These are phyloP conservation scores for Cladosporium sp. DNA, from an alignment of 2,329 filamentous ascomycete species.

Conservation along the genomic window DNA sequence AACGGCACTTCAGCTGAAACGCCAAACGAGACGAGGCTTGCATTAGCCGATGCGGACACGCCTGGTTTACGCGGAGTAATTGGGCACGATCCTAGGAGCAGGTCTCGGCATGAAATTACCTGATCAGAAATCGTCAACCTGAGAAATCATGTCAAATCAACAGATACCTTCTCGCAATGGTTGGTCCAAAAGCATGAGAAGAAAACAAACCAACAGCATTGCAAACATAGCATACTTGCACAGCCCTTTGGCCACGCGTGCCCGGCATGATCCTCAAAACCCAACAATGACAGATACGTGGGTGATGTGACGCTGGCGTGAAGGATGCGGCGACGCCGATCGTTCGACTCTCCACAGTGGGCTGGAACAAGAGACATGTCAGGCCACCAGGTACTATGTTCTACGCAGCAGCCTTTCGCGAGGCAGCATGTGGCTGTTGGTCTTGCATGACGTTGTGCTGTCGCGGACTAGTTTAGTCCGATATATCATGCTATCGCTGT, in stretches of 20 bases:
- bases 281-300: not conserved
- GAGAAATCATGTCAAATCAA: not conserved
- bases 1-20: no score
- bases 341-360: no score
- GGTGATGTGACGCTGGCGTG: conserved; percentile 3
- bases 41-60: no score
- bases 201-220: not conserved
- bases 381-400: conserved; percentile 1
- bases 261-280: no score
- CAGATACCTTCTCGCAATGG: not conserved
- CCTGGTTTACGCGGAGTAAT: no score
- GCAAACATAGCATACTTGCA: not conserved
- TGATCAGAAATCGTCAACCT: not conserved
- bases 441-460: not conserved
- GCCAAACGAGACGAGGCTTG: no score
- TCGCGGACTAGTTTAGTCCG: conserved; percentile 1
- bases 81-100: no score
- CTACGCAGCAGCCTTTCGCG: not conserved
- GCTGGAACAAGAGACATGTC: not conserved
- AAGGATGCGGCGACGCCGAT: conserved; percentile 8
- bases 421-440: conserved; percentile 5
- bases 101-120: no score
- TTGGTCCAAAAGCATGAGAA: no score
- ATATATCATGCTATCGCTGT: not conserved
- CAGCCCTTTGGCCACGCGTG: not conserved